phyloP scores from a whole-genome alignment of 1,284 basidiomycete species.

The Sparassis latifolia region DNA sequence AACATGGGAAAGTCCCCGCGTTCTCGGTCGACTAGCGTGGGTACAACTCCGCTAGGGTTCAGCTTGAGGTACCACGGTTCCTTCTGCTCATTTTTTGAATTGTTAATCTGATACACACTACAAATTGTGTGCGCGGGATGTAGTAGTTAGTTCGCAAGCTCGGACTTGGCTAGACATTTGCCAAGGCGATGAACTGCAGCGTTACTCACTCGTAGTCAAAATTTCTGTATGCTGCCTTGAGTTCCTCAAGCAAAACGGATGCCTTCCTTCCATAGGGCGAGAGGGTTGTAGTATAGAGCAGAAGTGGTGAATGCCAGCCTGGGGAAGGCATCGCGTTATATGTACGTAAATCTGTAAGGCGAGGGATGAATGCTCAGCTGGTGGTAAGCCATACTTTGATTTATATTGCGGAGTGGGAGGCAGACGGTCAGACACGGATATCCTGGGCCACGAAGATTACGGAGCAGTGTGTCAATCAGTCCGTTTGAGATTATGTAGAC shows the following conservation, averaged over 20 bases:
- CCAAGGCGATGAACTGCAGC: constrained; percentile 33
- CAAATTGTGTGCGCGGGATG: constrained; percentile 1
- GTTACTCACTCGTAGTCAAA: constrained; percentile 19
- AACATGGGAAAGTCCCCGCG: constrained; percentile 38
- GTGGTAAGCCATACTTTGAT: no score
- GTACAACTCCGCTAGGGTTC: constrained; percentile 57
- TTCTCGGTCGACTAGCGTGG: constrained; percentile 36
- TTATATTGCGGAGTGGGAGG: no score
- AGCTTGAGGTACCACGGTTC: constrained; percentile 44
- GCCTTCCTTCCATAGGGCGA: constrained; percentile 66
- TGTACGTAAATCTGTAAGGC: no score
- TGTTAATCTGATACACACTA: constrained; percentile 30
- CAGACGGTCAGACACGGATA: no score
- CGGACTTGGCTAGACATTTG: constrained; percentile 4
- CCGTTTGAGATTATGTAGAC: no score
- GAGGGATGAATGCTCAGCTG: no score
- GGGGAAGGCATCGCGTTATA: no score
- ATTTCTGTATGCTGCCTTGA: constrained; percentile 20
- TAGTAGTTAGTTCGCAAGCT: no score
- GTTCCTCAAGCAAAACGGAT: constrained; percentile 21
- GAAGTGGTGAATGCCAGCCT: constrained; percentile 28
- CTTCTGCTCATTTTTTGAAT: constrained; percentile 39
- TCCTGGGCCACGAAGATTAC: no score
- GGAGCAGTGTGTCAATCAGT: no score
- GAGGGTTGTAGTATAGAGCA: constrained; percentile 51